phyloP scores from a whole-genome alignment of 441 rosid genomes.

The Pelargonium australe region DNA sequence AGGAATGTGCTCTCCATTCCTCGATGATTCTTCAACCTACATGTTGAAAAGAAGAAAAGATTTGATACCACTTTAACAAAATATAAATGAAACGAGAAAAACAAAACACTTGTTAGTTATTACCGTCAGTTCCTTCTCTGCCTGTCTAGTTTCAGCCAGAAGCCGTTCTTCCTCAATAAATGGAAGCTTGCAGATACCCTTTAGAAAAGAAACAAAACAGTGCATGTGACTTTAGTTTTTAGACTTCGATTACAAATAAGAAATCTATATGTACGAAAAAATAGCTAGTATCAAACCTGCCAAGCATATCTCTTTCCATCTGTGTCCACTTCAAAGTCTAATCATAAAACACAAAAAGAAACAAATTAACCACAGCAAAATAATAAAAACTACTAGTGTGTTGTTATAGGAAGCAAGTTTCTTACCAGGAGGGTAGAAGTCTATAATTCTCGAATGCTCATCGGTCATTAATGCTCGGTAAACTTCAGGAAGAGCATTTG shows the following conservation, averaged over 20 bases:
- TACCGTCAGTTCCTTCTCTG: slow-evolving; percentile 23
- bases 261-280: not conserved
- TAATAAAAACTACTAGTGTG: not conserved
- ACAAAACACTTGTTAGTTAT: not conserved
- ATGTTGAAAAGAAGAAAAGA: not conserved
- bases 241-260: not conserved
- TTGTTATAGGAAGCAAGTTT: not conserved
- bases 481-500: slow-evolving; percentile 22
- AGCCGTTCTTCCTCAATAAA: slow-evolving; percentile 27
- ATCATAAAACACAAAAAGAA: not conserved
- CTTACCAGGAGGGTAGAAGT: slow-evolving; percentile 23
- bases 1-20: not conserved
- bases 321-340: slow-evolving; percentile 19
- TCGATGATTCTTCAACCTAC: not conserved
- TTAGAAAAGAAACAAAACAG: not conserved
- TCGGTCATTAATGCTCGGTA: slow-evolving; percentile 16
- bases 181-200: slow-evolving; percentile 28
- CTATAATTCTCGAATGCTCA: slow-evolving; percentile 16
- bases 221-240: not conserved
- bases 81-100: not conserved
- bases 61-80: not conserved
- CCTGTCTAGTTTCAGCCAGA: slow-evolving; percentile 5
- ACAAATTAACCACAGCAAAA: not conserved
- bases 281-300: slow-evolving; percentile 20
- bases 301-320: slow-evolving; percentile 24